Conservation (phyloP, 2,329 filamentous ascomycete genomes). For the Botrytis pseudocinerea region DNA sequence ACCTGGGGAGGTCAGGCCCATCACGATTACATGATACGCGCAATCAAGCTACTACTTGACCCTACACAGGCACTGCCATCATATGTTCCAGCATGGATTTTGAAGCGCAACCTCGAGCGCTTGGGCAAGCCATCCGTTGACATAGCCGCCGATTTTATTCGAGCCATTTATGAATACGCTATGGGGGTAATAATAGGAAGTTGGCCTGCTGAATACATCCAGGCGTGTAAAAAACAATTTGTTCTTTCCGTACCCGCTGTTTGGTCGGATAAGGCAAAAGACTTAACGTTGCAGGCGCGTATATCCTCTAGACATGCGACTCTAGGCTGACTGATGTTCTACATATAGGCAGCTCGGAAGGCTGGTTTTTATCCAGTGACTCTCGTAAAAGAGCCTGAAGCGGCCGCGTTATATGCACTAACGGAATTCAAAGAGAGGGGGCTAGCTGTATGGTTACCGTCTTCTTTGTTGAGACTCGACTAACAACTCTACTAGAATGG, state of each 20-base stretch:
- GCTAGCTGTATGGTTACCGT: conserved; percentile 4
- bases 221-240: conserved; percentile 51
- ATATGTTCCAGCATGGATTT: conserved; percentile 26
- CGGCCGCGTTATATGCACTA: conserved; percentile 29
- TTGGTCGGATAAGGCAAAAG: conserved; percentile 57
- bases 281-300: conserved; percentile 43
- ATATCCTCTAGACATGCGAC: not conserved
- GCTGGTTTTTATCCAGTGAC: conserved; percentile 20
- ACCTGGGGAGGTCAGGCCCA: conserved; percentile 28
- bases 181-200: conserved; percentile 47
- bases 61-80: conserved; percentile 29
- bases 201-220: conserved; percentile 47
- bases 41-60: conserved; percentile 37
- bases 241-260: conserved; percentile 60
- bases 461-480: not conserved
- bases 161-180: conserved; percentile 47
- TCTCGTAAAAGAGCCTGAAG: conserved; percentile 31
- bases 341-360: conserved; percentile 24
- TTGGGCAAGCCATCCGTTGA: conserved; percentile 52
- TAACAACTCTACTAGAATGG: conserved; percentile 25
- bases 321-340: not conserved
- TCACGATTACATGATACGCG: conserved; percentile 21
- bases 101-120: conserved; percentile 41
- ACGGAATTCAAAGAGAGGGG: conserved; percentile 20
- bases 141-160: conserved; percentile 43